Evolutionary conservation across 805 yeast genomes (phyloP).

Genomic region (Naumovozyma dairenensis): DNA sequence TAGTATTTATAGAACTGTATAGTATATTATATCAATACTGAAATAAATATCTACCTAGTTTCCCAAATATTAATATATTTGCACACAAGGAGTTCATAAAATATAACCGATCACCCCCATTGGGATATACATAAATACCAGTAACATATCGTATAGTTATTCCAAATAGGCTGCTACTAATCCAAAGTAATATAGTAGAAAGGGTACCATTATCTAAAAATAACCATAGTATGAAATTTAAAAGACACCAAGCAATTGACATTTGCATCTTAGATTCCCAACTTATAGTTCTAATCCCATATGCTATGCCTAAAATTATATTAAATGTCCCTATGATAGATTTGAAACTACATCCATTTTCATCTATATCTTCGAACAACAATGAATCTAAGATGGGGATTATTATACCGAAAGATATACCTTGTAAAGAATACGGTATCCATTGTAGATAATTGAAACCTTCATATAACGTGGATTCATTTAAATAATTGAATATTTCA

Average conservation of each 20-base stretch:
- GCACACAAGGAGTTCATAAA: conserved; percentile 49
- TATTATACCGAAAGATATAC: conserved; percentile 46
- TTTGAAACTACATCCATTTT: background rate
- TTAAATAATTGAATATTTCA: no score
- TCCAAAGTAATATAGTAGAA: conserved; percentile 46
- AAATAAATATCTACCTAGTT: conserved; percentile 50
- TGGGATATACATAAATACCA: conserved; percentile 13
- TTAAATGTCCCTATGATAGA: conserved; percentile 28
- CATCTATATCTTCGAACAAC: conserved; percentile 1
- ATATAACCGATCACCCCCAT: conserved; percentile 9
- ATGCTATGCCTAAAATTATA: conserved; percentile 61
- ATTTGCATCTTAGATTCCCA: conserved; percentile 63
- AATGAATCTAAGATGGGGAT: conserved; percentile 36
- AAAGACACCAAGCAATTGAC: conserved; percentile 48
- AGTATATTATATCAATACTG: no score
- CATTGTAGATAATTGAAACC: no score
- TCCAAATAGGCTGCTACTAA: no score
- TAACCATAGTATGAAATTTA: conserved; percentile 60
- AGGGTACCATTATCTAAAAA: conserved; percentile 50
- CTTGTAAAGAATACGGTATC: conserved; percentile 37
- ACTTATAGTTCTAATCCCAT: conserved; percentile 57
- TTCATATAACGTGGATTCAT: no score
- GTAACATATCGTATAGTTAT: conserved; percentile 23
- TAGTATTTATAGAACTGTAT: no score
- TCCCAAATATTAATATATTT: conserved; percentile 58